Evolutionary conservation across 176 grass and related monocot genomes (phyloP).

Genomic region (Microstegium vimineum): DNA sequence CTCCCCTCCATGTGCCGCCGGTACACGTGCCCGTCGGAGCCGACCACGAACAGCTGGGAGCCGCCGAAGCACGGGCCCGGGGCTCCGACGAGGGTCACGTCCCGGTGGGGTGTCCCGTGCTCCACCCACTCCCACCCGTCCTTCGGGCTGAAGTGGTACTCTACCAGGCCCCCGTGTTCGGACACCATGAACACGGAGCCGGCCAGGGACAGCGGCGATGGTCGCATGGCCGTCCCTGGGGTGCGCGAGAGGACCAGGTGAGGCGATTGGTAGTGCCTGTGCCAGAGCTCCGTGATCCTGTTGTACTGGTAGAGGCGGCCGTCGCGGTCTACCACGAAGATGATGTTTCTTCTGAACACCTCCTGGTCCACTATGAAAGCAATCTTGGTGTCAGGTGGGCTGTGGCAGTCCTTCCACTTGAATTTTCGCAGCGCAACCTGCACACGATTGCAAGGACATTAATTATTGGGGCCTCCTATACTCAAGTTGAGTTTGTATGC

Average conservation of each 20-base stretch:
- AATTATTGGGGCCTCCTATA: background rate
- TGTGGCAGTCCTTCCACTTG: slow-evolving; percentile 95
- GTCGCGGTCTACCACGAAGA: slow-evolving; percentile 71
- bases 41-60: slow-evolving; percentile 69
- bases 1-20: slow-evolving; percentile 45
- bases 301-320: slow-evolving; percentile 86
- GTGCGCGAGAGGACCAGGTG: slow-evolving; percentile 75
- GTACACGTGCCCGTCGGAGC: slow-evolving; percentile 83
- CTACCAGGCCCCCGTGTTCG: slow-evolving; percentile 68
- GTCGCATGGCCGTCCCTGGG: slow-evolving; percentile 80
- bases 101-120: slow-evolving; percentile 77
- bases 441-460: background rate
- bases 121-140: slow-evolving; percentile 96
- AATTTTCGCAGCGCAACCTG: slow-evolving; percentile 75
- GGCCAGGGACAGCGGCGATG: slow-evolving; percentile 38
- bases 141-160: slow-evolving; percentile 75
- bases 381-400: slow-evolving; percentile 67
- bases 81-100: slow-evolving; percentile 58
- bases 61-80: slow-evolving; percentile 78
- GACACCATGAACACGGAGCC: slow-evolving; percentile 94
- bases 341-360: slow-evolving; percentile 68
- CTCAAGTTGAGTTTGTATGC: background rate
- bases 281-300: slow-evolving; percentile 93
- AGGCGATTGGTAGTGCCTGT: slow-evolving; percentile 85
- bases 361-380: slow-evolving; percentile 96